Conservation (phyloP, 192 early-diverging fungal species). For the Radiomyces spectabilis region DNA sequence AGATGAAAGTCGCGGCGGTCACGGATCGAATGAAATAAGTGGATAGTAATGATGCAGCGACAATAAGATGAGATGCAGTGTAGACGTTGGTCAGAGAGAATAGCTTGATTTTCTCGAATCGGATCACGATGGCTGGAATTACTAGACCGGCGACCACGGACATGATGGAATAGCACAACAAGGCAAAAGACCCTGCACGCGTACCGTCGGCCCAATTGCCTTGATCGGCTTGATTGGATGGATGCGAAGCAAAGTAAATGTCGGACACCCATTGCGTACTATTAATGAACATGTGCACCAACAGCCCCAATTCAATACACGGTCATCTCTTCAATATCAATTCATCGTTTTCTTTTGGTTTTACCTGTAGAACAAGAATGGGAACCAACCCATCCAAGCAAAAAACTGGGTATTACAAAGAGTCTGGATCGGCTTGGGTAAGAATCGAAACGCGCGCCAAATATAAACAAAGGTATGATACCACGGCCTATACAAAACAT, state of each 20-base stretch:
- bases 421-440: slow-evolving; percentile 66
- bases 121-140: slow-evolving; percentile 43
- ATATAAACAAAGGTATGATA: slow-evolving; percentile 39
- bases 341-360: slow-evolving; percentile 22
- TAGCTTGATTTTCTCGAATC: slow-evolving; percentile 18
- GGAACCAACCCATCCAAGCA: slow-evolving; percentile 96
- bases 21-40: slow-evolving; percentile 57
- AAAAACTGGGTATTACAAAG: slow-evolving; percentile 90
- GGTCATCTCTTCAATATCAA: too few relatives aligned
- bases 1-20: slow-evolving; percentile 51
- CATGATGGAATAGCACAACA: slow-evolving; percentile 70
- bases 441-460: slow-evolving; percentile 45
- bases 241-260: slow-evolving; percentile 30
- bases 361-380: slow-evolving; percentile 88
- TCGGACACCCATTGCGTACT: slow-evolving; percentile 64
- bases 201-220: slow-evolving; percentile 44
- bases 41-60: slow-evolving; percentile 56
- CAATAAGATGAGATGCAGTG: slow-evolving; percentile 61
- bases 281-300: background rate
- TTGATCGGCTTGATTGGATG: slow-evolving; percentile 2
- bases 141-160: slow-evolving; percentile 57
- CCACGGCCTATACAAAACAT: slow-evolving; percentile 39
- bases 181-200: slow-evolving; percentile 78
- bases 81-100: slow-evolving; percentile 55
- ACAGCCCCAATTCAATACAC: background rate